Conservation (phyloP, 108 stramenopile species). For the Asterionellopsis glacialis region DNA sequence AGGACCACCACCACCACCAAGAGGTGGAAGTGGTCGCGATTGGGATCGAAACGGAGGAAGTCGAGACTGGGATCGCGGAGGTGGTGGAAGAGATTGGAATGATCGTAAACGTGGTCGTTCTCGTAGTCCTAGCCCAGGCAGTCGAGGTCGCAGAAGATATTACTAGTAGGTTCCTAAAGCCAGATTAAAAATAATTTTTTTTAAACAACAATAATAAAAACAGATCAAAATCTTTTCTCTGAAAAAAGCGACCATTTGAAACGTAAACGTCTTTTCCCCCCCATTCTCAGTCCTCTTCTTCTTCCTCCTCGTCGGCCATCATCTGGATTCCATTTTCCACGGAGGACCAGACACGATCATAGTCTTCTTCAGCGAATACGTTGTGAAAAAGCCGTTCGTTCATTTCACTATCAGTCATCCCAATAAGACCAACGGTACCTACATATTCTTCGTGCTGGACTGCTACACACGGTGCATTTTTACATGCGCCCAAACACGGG, state of each 20-base stretch:
- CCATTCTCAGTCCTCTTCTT: too few species aligned
- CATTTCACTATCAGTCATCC: slow-evolving; percentile 67
- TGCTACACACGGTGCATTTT: slow-evolving; percentile 70
- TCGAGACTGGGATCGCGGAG: slow-evolving; percentile 13
- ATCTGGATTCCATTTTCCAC: slow-evolving; percentile 50
- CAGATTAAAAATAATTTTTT: neutral
- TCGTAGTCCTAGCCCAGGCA: slow-evolving; percentile 2
- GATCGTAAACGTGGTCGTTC: slow-evolving; percentile 21
- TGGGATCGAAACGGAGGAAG: slow-evolving; percentile 18
- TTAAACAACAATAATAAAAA: slow-evolving; percentile 12
- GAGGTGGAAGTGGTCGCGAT: slow-evolving; percentile 9
- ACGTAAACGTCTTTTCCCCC: too few species aligned
- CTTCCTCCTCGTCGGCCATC: slow-evolving; percentile 44
- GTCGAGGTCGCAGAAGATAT: slow-evolving; percentile 1
- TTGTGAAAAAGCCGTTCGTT: slow-evolving; percentile 50
- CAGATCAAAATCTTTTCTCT: too few species aligned
- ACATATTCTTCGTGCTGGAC: slow-evolving; percentile 76
- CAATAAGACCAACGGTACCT: slow-evolving; percentile 68
- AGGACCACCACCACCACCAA: slow-evolving; percentile 24
- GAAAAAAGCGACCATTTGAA: too few species aligned
- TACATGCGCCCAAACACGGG: slow-evolving; percentile 70
- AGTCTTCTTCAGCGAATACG: slow-evolving; percentile 53
- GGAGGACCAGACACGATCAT: slow-evolving; percentile 63
- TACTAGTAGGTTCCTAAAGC: slow-evolving; percentile 1
- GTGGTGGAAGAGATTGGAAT: slow-evolving; percentile 1